Base-by-base conservation (phyloP, 1,139 yeast genomes). In the Sugiyamaella grinbergsii region DNA sequence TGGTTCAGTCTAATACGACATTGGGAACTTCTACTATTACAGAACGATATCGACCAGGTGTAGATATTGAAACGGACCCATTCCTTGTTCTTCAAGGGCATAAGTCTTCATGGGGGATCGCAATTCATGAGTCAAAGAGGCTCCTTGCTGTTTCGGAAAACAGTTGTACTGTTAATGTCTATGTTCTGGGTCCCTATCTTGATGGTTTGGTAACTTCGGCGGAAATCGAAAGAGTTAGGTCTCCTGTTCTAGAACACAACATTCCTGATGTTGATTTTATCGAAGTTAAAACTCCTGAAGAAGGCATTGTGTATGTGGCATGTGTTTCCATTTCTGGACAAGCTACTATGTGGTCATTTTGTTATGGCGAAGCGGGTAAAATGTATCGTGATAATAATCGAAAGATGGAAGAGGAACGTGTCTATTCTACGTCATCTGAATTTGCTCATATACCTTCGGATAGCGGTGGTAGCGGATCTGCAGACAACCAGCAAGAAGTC, bases 31-130 rank as follows among this genome's bases (percentile, higher is more conserved):
- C 31, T 13, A 38, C 8, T 26, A 5, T 16, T 2, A 5, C 29
- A 8, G 32, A 38, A 23, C 23, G 29, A 8, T 15, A 6, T 4
- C 20, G 36, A 18, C 19, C 26, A 15, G 29, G 31, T 16, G 46
- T 24, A 8, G 19, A 54, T 68, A 0, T 57, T 23, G 16, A 15
- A 22, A 32, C 41, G 19, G 19, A 61, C 7, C 76, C 82, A 0
- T 73, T 70, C 47, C 68, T 70, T 42, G 67, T 65, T 18, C 48
- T 82, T 5, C 69, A 70, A 29, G 57, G 75, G 51, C 70, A 69
- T 28, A 66, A 78, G 1, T 81, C 88, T 0, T 79, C 77, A 0
- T 85, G 93, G 93, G 90, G 90, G 0, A 62, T 82, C 18, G 87
- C 81, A 58, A 66, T 65, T 20, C 55, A 71, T 59, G 53, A 62